Percentiles rank a stretch among this genome's conserved stretches.
Conservation (phyloP, 495 filamentous ascomycete species). For the Oidiodendron maius region DNA sequence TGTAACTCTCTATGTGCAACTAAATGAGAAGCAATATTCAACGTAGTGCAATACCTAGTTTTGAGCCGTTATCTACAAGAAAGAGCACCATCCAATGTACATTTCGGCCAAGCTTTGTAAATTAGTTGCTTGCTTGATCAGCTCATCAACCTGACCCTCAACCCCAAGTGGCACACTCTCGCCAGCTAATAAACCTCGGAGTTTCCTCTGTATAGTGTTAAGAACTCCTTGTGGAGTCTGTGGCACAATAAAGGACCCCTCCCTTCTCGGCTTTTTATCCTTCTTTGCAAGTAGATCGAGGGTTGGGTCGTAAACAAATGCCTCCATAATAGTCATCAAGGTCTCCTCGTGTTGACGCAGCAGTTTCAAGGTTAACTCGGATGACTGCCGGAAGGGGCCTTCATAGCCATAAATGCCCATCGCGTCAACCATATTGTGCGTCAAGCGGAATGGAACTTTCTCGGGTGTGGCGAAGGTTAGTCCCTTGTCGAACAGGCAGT, state of each 20-base stretch:
- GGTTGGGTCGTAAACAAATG: conserved; percentile 94
- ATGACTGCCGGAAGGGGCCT: conserved; percentile 84
- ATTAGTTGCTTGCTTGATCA: conserved; percentile 79
- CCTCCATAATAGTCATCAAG: conserved; percentile 92
- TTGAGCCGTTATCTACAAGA: conserved; percentile 52
- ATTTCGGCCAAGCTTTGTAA: conserved; percentile 73
- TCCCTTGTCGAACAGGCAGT: conserved; percentile 99
- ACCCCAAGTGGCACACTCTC: conserved; percentile 90
- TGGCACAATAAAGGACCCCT: conserved; percentile 51
- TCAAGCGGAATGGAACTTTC: conserved; percentile 93
- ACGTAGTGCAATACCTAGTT: no score
- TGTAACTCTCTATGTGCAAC: conserved; percentile 33
- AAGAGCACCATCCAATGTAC: conserved; percentile 99
- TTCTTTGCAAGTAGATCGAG: conserved; percentile 84
- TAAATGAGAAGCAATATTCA: neutral
- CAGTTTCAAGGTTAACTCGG: conserved; percentile 80
- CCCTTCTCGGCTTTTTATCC: conserved; percentile 49
- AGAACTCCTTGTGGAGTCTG: conserved; percentile 87
- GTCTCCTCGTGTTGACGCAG: conserved; percentile 89
- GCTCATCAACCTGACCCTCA: conserved; percentile 89
- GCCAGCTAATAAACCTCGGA: conserved; percentile 72
- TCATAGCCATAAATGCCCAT: conserved; percentile 93
- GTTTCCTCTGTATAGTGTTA: conserved; percentile 80
- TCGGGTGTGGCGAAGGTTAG: conserved; percentile 94
- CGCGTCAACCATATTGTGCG: conserved; percentile 96